These are phyloP conservation scores for Metarhizium humberi DNA, from an alignment of 2,329 filamentous ascomycete genomes.

Conservation along the genomic window DNA sequence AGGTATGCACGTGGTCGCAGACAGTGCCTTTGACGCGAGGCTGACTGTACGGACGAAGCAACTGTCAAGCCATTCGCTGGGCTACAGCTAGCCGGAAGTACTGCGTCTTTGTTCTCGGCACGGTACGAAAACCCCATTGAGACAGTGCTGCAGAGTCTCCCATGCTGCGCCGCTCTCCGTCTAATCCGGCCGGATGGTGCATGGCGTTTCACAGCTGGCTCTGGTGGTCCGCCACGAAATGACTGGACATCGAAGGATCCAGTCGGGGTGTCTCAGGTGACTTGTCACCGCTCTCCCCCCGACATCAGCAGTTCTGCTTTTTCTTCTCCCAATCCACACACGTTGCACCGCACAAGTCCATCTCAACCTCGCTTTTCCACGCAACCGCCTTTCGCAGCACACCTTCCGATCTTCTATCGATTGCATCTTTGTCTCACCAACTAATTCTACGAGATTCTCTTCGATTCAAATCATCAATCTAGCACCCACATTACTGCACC, in stretches of 20 bases:
- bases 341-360: not conserved
- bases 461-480: not conserved
- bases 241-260: not conserved
- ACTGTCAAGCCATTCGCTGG: too few species aligned
- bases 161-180: too few species aligned
- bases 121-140: too few species aligned
- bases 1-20: not conserved
- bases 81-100: too few species aligned
- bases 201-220: not conserved
- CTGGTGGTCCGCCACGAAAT: not conserved
- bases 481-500: not conserved
- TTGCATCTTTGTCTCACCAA: not conserved
- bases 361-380: not conserved
- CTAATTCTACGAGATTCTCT: not conserved
- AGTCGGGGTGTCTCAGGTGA: conserved; percentile 1
- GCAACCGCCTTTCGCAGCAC: not conserved
- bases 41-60: too few species aligned
- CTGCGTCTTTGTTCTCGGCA: too few species aligned
- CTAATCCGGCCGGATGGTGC: not conserved
- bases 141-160: too few species aligned
- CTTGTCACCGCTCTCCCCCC: conserved; percentile 3
- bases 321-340: not conserved
- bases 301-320: not conserved
- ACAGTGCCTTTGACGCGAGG: not conserved
- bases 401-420: not conserved